phyloP scores from a whole-genome alignment of 192 early-diverging fungal species.

The Coemansia sp. region DNA sequence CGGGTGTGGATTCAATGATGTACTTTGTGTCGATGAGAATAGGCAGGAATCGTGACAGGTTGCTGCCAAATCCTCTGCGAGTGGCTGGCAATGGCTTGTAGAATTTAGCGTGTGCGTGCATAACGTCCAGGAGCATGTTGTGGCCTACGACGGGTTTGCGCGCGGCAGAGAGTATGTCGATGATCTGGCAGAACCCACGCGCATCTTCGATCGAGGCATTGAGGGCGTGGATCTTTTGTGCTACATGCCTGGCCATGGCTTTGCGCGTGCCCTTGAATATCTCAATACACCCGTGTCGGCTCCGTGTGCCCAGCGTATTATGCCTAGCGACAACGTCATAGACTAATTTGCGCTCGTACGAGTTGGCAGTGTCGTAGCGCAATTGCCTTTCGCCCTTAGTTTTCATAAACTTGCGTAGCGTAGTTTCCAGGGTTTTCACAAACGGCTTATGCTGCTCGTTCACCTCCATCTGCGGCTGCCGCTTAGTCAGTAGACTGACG shows the following conservation, averaged over 20 bases:
- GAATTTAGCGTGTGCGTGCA: slow-evolving; percentile 78
- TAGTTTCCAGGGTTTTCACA: slow-evolving; percentile 22
- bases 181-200: slow-evolving; percentile 71
- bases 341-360: slow-evolving; percentile 70
- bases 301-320: slow-evolving; percentile 45
- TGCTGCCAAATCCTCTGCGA: slow-evolving; percentile 67
- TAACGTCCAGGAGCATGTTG: slow-evolving; percentile 87
- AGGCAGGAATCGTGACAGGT: slow-evolving; percentile 57
- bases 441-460: slow-evolving; percentile 22
- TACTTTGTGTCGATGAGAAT: slow-evolving; percentile 51
- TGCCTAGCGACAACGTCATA: slow-evolving; percentile 68
- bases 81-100: slow-evolving; percentile 64
- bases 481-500: slow-evolving; percentile 19
- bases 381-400: slow-evolving; percentile 9
- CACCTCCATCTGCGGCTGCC: slow-evolving; percentile 12
- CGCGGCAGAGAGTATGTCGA: slow-evolving; percentile 71
- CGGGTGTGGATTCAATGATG: slow-evolving; percentile 50
- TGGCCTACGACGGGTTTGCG: slow-evolving; percentile 84
- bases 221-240: slow-evolving; percentile 23
- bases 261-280: slow-evolving; percentile 44
- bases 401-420: slow-evolving; percentile 17
- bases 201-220: slow-evolving; percentile 54
- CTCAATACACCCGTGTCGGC: slow-evolving; percentile 38
- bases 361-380: slow-evolving; percentile 52
- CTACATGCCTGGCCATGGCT: slow-evolving; percentile 22